Conservation (phyloP, 441 rosid species). For the Manihot esculenta region DNA sequence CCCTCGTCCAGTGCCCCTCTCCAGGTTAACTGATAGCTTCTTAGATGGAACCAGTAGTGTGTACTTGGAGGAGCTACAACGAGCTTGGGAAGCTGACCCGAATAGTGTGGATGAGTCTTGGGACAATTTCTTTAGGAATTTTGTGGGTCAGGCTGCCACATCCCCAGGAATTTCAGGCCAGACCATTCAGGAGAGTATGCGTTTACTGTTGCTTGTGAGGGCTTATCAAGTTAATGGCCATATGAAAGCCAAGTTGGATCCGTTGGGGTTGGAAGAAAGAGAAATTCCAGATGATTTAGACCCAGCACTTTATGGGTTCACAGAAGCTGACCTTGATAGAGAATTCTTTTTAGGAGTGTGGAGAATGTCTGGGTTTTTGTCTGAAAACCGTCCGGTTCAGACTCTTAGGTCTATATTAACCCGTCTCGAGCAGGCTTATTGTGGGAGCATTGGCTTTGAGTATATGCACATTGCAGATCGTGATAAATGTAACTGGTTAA, state of each 20-base stretch:
- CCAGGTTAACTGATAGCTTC: conserved; percentile 88
- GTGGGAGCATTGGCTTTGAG: conserved; percentile 93
- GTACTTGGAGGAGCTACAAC: conserved; percentile 91
- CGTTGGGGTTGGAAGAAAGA: conserved; percentile 71
- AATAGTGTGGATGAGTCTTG: conserved; percentile 96
- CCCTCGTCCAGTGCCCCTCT: conserved; percentile 83
- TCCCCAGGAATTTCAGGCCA: conserved; percentile 97
- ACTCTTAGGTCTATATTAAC: conserved; percentile 85
- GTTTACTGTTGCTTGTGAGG: conserved; percentile 74
- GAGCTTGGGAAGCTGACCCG: conserved; percentile 94
- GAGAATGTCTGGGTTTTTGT: conserved; percentile 93
- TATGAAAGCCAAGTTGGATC: conserved; percentile 93
- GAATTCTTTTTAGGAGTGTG: conserved; percentile 96
- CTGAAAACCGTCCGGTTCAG: conserved; percentile 95
- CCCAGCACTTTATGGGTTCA: conserved; percentile 74
- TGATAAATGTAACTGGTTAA: conserved; percentile 88
- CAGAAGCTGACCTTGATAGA: conserved; percentile 95
- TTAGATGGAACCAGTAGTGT: conserved; percentile 95
- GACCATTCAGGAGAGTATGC: conserved; percentile 98
- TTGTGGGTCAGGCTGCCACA: conserved; percentile 94
- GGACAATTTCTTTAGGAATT: conserved; percentile 95
- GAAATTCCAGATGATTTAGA: conserved; percentile 82
- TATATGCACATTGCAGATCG: conserved; percentile 97
- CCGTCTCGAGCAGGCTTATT: conserved; percentile 93
- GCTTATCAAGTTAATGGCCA: conserved; percentile 99